Percentiles rank a stretch among this genome's conserved stretches.
Conservation (phyloP, 2,329 filamentous ascomycete genomes). For the Fusarium buxicola region DNA sequence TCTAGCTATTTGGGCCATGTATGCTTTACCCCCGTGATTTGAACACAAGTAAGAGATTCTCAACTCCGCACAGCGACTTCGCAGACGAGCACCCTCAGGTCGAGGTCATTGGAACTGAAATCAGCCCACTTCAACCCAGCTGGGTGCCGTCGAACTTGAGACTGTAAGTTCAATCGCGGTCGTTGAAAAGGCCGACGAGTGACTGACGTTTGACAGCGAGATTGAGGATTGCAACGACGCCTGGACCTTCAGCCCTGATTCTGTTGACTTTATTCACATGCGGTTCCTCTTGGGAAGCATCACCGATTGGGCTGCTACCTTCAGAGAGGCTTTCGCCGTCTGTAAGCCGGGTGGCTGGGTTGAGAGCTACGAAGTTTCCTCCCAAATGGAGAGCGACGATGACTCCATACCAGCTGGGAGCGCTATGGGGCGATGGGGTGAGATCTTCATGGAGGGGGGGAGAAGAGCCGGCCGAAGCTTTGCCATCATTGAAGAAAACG, state of each 20-base stretch:
- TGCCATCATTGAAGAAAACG: slow-evolving; percentile 7
- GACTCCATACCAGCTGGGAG: slow-evolving; percentile 11
- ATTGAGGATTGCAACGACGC: slow-evolving; percentile 16
- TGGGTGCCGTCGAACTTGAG: slow-evolving; percentile 22
- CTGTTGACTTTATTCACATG: slow-evolving; percentile 17
- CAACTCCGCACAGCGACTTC: slow-evolving; percentile 12
- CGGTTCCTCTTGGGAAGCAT: slow-evolving; percentile 19
- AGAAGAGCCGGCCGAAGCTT: slow-evolving; percentile 11
- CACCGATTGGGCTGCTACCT: slow-evolving; percentile 9
- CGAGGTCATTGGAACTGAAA: slow-evolving; percentile 25
- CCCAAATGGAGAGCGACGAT: slow-evolving; percentile 16
- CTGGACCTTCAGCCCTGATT: slow-evolving; percentile 11
- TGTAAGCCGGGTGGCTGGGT: slow-evolving; percentile 10
- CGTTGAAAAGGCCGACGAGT: rapidly evolving
- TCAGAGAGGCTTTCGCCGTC: background rate
- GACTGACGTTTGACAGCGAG: background rate
- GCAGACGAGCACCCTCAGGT: slow-evolving; percentile 20
- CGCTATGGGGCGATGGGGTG: slow-evolving; percentile 14
- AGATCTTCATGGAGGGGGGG: slow-evolving; percentile 13
- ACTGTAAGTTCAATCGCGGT: background rate
- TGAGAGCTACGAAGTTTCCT: slow-evolving; percentile 14
- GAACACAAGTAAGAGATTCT: rapidly evolving
- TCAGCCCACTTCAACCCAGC: slow-evolving; percentile 21
- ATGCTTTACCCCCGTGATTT: background rate
- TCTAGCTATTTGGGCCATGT: slow-evolving; percentile 30